Evolutionary conservation across 345 rosid genomes (phyloP), one percentile per base, ranked within the genome.

Genomic region (Gossypium australe): DNA sequence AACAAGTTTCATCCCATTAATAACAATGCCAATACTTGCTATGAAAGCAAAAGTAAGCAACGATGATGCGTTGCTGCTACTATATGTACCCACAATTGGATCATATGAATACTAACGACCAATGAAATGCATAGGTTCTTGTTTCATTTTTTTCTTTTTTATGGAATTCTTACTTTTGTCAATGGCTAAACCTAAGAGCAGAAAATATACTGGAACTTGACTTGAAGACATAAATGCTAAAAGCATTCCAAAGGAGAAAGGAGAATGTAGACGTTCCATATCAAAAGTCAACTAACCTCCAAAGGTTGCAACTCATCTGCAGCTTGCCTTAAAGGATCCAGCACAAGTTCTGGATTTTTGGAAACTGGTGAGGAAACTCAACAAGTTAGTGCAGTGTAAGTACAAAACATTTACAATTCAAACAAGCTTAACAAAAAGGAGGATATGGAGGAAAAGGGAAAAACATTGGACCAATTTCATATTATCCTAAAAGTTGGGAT

Each of bases 251-350:
- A 49, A 48, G 27, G 34, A 45, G 38, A 22, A 22, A 47, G 53
- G 53, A 13, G 34, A 48, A 34, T 73, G 29, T 44, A 59, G 38
- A 51, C 70, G 56, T 45, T 43, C 38, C 58, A 29, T 61, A 48
- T 74, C 52, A 4, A 52, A 74, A 63, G 70, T 69, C 51, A 71
- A 76, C 80, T 77, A 84, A 93, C 98, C 97, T 92, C 98, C 82
- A 95, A 72, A 43, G 88, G 82, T 81, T 87, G 83, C 78, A 91
- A 88, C 75, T 91, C 97, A 64, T 91, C 88, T 18, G 90, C 84
- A 78, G 99, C 97, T 83, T 93, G 97, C 80, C 78, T 86, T 71
- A 95, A 77, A 74, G 94, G 86, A 81, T 90, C 99, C 70, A 95
- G 85, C 75, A 91, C 89, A 2, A 80, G 66, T 71, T 87, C 94